phyloP scores from a whole-genome alignment of 2,329 filamentous ascomycete genomes.

The Arthroderma sp. region DNA sequence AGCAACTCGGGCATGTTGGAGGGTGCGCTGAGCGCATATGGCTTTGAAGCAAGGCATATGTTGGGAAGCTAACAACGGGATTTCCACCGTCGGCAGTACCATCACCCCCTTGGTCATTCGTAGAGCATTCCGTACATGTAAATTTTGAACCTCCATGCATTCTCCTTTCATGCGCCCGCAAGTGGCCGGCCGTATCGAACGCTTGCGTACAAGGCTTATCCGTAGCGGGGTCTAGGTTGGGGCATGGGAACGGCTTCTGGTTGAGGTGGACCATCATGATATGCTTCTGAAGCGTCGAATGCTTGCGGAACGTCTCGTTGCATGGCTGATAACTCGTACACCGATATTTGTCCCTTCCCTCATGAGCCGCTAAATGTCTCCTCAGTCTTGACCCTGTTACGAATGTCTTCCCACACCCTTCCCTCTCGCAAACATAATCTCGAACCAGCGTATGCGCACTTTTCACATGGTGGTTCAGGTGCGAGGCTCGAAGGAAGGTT shows the following conservation, averaged over 20 bases:
- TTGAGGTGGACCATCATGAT: slow-evolving; percentile 63
- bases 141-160: slow-evolving; percentile 58
- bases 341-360: slow-evolving; percentile 59
- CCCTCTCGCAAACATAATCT: slow-evolving; percentile 56
- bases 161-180: slow-evolving; percentile 58
- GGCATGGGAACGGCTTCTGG: slow-evolving; percentile 58
- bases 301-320: slow-evolving; percentile 70
- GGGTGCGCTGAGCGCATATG: slow-evolving; percentile 63
- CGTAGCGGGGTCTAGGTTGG: slow-evolving; percentile 40
- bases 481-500: slow-evolving; percentile 72
- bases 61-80: slow-evolving; percentile 51
- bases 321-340: slow-evolving; percentile 61
- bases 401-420: slow-evolving; percentile 67
- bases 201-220: slow-evolving; percentile 48
- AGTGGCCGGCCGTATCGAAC: slow-evolving; percentile 59
- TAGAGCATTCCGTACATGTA: slow-evolving; percentile 62
- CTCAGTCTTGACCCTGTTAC: slow-evolving; percentile 65
- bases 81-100: background rate
- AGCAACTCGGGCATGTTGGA: slow-evolving; percentile 61
- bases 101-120: slow-evolving; percentile 14
- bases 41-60: slow-evolving; percentile 54
- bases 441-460: slow-evolving; percentile 62
- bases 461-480: slow-evolving; percentile 74
- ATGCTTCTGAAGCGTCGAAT: slow-evolving; percentile 72
- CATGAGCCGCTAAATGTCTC: slow-evolving; percentile 65